phyloP scores from a whole-genome alignment of 2,329 filamentous ascomycete genomes.

The Didymella pinodella region DNA sequence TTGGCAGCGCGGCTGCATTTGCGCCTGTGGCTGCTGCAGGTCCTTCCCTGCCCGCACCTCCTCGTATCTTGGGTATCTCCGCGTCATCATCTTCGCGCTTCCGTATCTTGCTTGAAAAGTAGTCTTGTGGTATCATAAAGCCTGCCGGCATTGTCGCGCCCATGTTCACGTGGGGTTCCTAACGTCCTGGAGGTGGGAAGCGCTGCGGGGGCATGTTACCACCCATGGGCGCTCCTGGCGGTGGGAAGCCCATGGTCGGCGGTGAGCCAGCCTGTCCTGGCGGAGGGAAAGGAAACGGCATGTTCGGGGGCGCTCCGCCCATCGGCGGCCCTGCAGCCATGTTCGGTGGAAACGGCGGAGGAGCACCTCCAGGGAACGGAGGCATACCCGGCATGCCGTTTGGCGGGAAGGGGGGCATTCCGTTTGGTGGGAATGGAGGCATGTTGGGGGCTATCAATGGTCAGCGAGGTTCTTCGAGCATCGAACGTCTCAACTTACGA shows the following conservation, averaged over 20 bases:
- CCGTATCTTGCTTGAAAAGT: slow-evolving; percentile 17
- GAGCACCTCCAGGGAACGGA: slow-evolving; percentile 47
- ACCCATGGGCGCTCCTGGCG: slow-evolving; percentile 45
- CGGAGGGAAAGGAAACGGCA: slow-evolving; percentile 42
- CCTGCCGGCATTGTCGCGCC: slow-evolving; percentile 10
- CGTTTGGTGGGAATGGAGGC: slow-evolving; percentile 30
- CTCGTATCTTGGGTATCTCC: slow-evolving; percentile 31
- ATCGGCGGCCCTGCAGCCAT: slow-evolving; percentile 12
- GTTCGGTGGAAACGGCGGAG: slow-evolving; percentile 45
- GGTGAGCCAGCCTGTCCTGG: slow-evolving; percentile 43
- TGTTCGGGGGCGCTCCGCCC: not conserved
- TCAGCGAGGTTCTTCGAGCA: not conserved
- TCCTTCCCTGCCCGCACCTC: slow-evolving; percentile 13
- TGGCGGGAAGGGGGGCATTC: slow-evolving; percentile 43
- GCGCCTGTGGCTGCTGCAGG: slow-evolving; percentile 32
- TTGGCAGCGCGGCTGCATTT: slow-evolving; percentile 27
- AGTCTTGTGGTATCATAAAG: slow-evolving; percentile 9
- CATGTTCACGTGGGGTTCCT: slow-evolving; percentile 16
- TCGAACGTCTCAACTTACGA: slow-evolving; percentile 35
- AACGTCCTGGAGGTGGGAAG: slow-evolving; percentile 24
- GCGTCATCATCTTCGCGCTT: slow-evolving; percentile 24
- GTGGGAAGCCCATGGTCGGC: slow-evolving; percentile 50
- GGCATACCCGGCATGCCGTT: slow-evolving; percentile 41
- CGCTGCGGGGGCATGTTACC: slow-evolving; percentile 34
- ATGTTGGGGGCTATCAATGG: slow-evolving; percentile 32